Percentiles rank a stretch among this genome's conserved stretches.
Evolutionary conservation across 2,329 filamentous ascomycete species (phyloP).

Genomic region (Didymella arachidicola): DNA sequence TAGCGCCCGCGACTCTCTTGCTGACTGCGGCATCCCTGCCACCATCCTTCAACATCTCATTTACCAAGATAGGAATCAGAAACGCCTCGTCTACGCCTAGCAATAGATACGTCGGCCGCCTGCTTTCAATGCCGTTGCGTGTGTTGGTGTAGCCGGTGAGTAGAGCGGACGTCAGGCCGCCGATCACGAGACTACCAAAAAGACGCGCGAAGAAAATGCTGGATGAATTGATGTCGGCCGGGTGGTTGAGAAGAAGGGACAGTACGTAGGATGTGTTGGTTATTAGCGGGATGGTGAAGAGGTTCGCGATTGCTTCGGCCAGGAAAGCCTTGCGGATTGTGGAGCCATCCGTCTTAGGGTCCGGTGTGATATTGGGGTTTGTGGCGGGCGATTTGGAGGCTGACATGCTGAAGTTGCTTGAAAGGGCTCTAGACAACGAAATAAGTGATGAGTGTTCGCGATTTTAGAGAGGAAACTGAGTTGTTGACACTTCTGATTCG

Average conservation of each 20-base stretch:
- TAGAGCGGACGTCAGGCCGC: constrained; percentile 36
- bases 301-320: constrained; percentile 36
- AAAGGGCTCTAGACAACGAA: too few relatives aligned
- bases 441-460: too few relatives aligned
- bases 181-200: constrained; percentile 34
- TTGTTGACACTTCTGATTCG: neutral
- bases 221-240: constrained; percentile 33
- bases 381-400: constrained; percentile 31
- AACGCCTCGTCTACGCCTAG: constrained; percentile 33
- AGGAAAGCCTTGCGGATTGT: constrained; percentile 41
- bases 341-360: constrained; percentile 24
- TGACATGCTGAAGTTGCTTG: neutral
- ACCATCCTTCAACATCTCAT: constrained; percentile 30
- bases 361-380: constrained; percentile 29
- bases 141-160: constrained; percentile 34
- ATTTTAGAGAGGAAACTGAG: too few relatives aligned
- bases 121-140: constrained; percentile 36
- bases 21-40: constrained; percentile 30
- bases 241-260: constrained; percentile 30
- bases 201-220: constrained; percentile 37
- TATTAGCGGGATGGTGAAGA: constrained; percentile 38
- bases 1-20: constrained; percentile 24
- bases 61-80: constrained; percentile 31
- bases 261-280: constrained; percentile 34
- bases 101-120: constrained; percentile 34